phyloP scores from a whole-genome alignment of 164 flowering plant genomes.

The Berberis thunbergii region DNA sequence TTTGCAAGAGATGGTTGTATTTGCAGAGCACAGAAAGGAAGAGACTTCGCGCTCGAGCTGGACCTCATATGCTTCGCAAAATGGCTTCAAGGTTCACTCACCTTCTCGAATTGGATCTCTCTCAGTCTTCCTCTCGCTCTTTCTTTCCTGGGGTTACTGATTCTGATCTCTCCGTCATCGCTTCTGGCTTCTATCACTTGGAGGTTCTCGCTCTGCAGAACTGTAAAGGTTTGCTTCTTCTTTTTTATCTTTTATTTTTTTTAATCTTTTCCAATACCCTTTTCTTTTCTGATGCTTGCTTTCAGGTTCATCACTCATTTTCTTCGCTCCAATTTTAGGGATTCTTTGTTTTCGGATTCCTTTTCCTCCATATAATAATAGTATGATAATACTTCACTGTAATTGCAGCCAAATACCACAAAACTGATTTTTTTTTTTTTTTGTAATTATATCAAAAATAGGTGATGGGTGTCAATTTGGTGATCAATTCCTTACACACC shows the following conservation, averaged over 20 bases:
- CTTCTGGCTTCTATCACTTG: conserved; percentile 48
- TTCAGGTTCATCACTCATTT: too few species aligned
- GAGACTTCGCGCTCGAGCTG: conserved; percentile 84
- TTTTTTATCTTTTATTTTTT: background rate
- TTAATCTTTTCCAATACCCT: too few species aligned
- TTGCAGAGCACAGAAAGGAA: conserved; percentile 82
- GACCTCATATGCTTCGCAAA: conserved; percentile 67
- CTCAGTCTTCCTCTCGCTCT: conserved; percentile 76
- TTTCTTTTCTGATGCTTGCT: too few species aligned
- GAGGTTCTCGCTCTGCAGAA: conserved; percentile 46
- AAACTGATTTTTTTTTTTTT: too few species aligned
- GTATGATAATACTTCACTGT: too few species aligned
- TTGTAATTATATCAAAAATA: too few species aligned
- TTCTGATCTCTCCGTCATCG: conserved; percentile 72
- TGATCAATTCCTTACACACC: too few species aligned
- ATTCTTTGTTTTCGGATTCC: too few species aligned
- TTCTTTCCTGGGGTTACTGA: conserved; percentile 87
- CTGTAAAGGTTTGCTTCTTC: conserved; percentile 51
- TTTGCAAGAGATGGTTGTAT: conserved; percentile 83
- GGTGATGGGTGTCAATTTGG: too few species aligned
- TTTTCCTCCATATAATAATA: too few species aligned
- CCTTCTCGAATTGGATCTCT: conserved; percentile 58
- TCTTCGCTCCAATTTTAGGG: too few species aligned
- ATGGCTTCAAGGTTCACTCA: conserved; percentile 66
- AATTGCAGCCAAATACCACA: too few species aligned